phyloP scores from a whole-genome alignment of 805 yeast species.

The Zygoascus tannicola region DNA sequence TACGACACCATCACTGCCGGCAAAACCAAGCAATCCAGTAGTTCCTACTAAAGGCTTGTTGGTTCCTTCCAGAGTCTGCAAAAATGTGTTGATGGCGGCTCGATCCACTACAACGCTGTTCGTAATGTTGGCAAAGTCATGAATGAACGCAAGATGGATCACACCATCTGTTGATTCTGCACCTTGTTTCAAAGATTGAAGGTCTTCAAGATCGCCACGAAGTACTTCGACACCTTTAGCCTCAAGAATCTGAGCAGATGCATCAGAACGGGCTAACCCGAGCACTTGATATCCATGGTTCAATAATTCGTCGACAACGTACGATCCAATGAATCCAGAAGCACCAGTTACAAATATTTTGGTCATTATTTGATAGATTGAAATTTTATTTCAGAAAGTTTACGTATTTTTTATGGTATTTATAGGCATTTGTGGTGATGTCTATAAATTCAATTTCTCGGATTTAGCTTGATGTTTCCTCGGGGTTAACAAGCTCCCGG shows the following conservation, averaged over 20 bases:
- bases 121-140: conserved; percentile 20
- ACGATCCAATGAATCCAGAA: conserved; percentile 44
- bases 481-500: too few species aligned
- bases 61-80: conserved; percentile 26
- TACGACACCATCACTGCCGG: neutral
- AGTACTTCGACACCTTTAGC: conserved; percentile 24
- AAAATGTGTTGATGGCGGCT: conserved; percentile 24
- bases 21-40: conserved; percentile 17
- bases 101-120: conserved; percentile 15
- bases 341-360: conserved; percentile 46
- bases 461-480: too few species aligned
- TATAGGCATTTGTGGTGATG: too few species aligned
- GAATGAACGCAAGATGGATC: conserved; percentile 32
- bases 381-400: too few species aligned
- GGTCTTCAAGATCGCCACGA: conserved; percentile 26
- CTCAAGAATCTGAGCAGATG: conserved; percentile 20
- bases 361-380: too few species aligned
- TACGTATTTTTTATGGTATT: too few species aligned
- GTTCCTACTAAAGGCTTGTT: conserved; percentile 25
- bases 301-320: conserved; percentile 34
- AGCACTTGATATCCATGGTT: conserved; percentile 32
- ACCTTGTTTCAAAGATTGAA: conserved; percentile 24
- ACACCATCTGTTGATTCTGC: conserved; percentile 30
- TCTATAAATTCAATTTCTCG: too few species aligned
- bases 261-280: conserved; percentile 2